phyloP scores from a whole-genome alignment of 192 early-diverging fungal genomes.

The Rhizoclosmatium globosum region DNA sequence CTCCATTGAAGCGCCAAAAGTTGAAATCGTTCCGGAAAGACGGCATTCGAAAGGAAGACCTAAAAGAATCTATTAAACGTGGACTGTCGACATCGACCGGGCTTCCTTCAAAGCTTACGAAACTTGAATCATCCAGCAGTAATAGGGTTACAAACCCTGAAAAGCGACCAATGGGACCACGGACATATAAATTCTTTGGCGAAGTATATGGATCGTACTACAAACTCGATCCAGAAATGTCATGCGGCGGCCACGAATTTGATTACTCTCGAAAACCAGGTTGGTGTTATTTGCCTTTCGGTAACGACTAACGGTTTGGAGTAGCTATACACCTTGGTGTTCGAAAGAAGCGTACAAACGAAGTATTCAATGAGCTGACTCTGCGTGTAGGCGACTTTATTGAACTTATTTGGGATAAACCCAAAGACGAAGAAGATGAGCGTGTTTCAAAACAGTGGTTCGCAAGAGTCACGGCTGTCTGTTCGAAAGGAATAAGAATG shows the following conservation, averaged over 20 bases:
- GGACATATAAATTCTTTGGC: background rate
- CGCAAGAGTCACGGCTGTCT: slow-evolving; percentile 15
- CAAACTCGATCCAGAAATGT: slow-evolving; percentile 3
- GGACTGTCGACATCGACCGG: no score
- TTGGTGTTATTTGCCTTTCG: no score
- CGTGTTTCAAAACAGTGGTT: background rate
- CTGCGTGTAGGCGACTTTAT: slow-evolving; percentile 16
- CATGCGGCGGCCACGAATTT: background rate
- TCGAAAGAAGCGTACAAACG: background rate
- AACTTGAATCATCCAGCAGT: no score
- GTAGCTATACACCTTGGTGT: background rate
- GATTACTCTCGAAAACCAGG: background rate
- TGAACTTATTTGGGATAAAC: slow-evolving; percentile 5
- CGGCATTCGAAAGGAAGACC: no score
- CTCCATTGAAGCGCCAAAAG: no score
- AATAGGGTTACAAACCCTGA: no score
- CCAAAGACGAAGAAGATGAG: no score
- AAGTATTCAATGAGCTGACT: background rate
- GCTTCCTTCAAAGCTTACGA: no score
- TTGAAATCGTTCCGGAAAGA: no score
- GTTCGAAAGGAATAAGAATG: slow-evolving; percentile 1
- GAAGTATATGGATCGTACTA: slow-evolving; percentile 3
- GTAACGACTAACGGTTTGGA: no score
- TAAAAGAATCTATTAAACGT: no score
- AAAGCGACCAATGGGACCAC: no score